Evolutionary conservation across 495 filamentous ascomycete species (phyloP), one percentile per base, ranked within the genome.

Genomic region (Neurospora sp.): DNA sequence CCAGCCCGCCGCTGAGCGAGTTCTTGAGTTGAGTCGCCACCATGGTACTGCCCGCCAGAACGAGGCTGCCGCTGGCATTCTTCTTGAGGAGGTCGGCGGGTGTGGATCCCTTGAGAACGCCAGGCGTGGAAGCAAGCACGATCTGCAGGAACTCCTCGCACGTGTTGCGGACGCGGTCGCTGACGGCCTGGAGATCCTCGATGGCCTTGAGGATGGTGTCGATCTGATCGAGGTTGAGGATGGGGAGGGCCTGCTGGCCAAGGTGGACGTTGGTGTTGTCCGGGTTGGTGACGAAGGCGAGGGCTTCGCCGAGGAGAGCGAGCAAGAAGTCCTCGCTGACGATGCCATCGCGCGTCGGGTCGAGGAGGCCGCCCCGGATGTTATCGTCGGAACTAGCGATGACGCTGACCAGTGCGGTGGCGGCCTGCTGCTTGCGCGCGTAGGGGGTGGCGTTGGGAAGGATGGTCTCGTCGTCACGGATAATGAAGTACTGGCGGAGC

Each of bases 291-390:
- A 94, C 84, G 75, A 97, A 94, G 1, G 91, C 86, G 20, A 93
- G 85, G 0, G 90, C 90, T 82, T 98, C 94, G 46, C 94, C 94
- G 4, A 98, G 84, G 46, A 98, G 84, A 71, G 91, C 87, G n/a
- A 97, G 84, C 48, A 97, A 80, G 69, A 92, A 92, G 75, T 97
- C 94, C 66, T 97, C 92, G 73, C 90, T 91, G 31, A 97, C 91
- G 18, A 96, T 91, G 1, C 92, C 89, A 75, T 92, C 92, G 20
- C 92, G 87, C 37, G 87, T 84, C 40, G 91, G 90, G 78, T 97
- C 94, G 77, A 91, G 94, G 1, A 97, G 85, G 18, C 94, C 94
- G 70, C 94, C 94, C 72, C 92, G 90, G 77, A 98, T 96, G 76
- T 92, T 94, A 80, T 96, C 93, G 66, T 90, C 90, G 4, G 94